Evolutionary conservation across 73 alveolate genomes (phyloP).

Genomic region (Tetrahymena elliotti): DNA sequence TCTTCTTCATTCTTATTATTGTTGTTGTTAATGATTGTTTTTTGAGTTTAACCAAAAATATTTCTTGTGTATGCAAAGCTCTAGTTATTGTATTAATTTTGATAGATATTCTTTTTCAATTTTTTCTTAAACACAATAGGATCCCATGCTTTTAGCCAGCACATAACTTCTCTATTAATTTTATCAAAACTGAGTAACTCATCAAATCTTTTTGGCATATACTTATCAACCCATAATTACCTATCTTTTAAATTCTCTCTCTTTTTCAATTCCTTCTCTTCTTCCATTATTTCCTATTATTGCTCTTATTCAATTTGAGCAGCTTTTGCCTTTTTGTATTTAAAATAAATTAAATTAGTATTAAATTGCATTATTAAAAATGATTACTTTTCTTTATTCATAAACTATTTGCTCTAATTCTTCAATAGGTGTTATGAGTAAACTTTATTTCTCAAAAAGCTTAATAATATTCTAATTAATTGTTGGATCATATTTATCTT

Average conservation of each 20-base stretch:
- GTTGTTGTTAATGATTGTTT: background rate
- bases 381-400: background rate
- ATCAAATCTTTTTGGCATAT: constrained; percentile 53
- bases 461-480: background rate
- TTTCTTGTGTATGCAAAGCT: background rate
- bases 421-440: background rate
- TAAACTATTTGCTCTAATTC: background rate
- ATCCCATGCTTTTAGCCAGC: constrained; percentile 90
- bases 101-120: constrained; percentile 28
- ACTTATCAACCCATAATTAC: constrained; percentile 58
- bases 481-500: background rate
- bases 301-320: background rate
- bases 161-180: constrained; percentile 70
- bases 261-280: background rate
- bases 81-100: background rate
- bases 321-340: background rate
- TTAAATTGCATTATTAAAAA: background rate
- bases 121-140: constrained; percentile 55
- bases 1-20: background rate
- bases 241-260: background rate
- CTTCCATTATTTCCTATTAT: background rate
- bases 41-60: background rate
- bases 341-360: background rate
- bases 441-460: background rate
- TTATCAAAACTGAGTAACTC: constrained; percentile 75